Percentiles rank a stretch among this genome's conserved stretches.
Conservation (phyloP, 179 eudicot species). For the Amaranthus tricolor region DNA sequence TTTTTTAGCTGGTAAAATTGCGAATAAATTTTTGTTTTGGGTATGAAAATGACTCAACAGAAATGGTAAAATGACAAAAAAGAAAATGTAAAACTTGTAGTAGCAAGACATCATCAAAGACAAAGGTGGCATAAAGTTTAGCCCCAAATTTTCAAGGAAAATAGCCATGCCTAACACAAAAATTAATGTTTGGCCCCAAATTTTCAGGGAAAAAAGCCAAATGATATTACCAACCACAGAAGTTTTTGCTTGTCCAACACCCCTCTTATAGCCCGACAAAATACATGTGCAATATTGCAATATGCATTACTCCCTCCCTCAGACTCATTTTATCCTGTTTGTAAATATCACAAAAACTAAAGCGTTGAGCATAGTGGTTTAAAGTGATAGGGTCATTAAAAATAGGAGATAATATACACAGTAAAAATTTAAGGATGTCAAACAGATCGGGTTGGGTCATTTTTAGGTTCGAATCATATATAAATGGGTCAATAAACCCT, state of each 20-base stretch:
- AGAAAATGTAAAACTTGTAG: neutral
- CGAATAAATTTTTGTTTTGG: neutral
- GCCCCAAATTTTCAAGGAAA: neutral
- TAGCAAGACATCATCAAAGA: conserved; percentile 4
- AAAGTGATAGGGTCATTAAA: too few species aligned
- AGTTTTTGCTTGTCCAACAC: conserved; percentile 9
- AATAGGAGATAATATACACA: too few species aligned
- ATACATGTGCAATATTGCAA: too few species aligned
- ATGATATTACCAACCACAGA: neutral
- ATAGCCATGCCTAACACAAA: conserved; percentile 3
- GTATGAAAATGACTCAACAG: neutral
- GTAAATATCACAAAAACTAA: too few species aligned
- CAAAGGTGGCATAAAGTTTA: neutral
- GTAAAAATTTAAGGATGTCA: too few species aligned
- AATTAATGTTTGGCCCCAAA: neutral
- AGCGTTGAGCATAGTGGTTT: too few species aligned
- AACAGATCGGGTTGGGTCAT: too few species aligned
- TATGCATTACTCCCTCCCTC: too few species aligned
- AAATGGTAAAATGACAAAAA: neutral
- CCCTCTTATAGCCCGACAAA: neutral
- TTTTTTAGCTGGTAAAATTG: neutral
- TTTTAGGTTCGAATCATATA: too few species aligned
- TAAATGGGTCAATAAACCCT: too few species aligned
- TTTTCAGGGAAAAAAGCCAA: neutral
- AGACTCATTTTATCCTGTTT: too few species aligned